These are phyloP conservation scores for Rostrohypoxylon terebratum DNA, from an alignment of 495 filamentous ascomycete genomes.

Conservation along the genomic window DNA sequence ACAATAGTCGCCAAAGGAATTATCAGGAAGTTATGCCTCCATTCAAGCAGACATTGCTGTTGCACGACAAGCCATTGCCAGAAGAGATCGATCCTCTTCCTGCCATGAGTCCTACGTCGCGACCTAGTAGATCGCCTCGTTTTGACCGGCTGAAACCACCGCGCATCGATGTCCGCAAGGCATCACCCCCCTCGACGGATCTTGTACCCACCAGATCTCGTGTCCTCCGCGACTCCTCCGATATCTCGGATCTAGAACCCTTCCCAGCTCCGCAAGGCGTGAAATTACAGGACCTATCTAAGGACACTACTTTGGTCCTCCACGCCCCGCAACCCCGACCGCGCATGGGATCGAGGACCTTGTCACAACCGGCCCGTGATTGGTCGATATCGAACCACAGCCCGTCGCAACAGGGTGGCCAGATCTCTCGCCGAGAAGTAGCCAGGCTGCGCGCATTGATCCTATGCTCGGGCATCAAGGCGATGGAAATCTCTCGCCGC, in stretches of 20 bases:
- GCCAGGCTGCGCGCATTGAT: slow-evolving; percentile 79
- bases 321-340: slow-evolving; percentile 43
- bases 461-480: slow-evolving; percentile 86
- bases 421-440: slow-evolving; percentile 72
- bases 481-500: slow-evolving; percentile 77
- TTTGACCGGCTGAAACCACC: slow-evolving; percentile 71
- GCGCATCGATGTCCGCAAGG: slow-evolving; percentile 68
- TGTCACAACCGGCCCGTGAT: slow-evolving; percentile 55
- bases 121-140: slow-evolving; percentile 57
- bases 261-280: slow-evolving; percentile 17
- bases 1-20: slow-evolving; percentile 48
- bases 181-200: slow-evolving; percentile 59
- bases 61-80: slow-evolving; percentile 24
- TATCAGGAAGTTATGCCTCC: slow-evolving; percentile 57
- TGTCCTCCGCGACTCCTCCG: slow-evolving; percentile 43
- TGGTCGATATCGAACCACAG: slow-evolving; percentile 80
- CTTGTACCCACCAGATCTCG: slow-evolving; percentile 40
- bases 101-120: slow-evolving; percentile 39
- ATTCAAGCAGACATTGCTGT: slow-evolving; percentile 46
- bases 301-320: slow-evolving; percentile 43
- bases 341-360: slow-evolving; percentile 26
- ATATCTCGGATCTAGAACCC: slow-evolving; percentile 54
- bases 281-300: slow-evolving; percentile 22
- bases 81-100: slow-evolving; percentile 29
- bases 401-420: slow-evolving; percentile 52